A percentile compares a stretch with the other conserved stretches of the same genome.
Evolutionary conservation across 768 basidiomycete species (phyloP).

Genomic region (Mycena pura): DNA sequence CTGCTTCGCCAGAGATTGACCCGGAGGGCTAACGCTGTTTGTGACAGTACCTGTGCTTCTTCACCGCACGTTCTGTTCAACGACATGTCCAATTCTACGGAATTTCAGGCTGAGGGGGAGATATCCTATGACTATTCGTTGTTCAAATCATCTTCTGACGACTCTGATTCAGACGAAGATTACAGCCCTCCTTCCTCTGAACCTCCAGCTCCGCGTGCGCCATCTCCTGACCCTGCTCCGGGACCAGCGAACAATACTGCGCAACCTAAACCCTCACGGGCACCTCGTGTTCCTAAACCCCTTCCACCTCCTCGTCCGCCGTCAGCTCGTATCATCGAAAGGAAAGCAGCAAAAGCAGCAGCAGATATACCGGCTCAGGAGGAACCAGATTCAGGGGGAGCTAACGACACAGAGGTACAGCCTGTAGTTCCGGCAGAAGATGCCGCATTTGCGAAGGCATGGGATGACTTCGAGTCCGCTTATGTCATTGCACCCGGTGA

Average conservation of each 20-base stretch:
- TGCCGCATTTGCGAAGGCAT: constrained; percentile 3
- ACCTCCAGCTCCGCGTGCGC: neutral
- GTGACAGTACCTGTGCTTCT: too few relatives aligned
- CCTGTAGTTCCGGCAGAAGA: neutral
- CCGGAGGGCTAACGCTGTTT: too few relatives aligned
- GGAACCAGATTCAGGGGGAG: constrained; percentile 5
- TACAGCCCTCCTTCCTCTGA: neutral
- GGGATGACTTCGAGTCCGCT: neutral
- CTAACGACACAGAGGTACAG: neutral
- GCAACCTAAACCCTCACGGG: too few relatives aligned
- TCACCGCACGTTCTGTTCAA: constrained; percentile 27
- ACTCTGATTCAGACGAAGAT: neutral
- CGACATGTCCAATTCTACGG: constrained; percentile 9
- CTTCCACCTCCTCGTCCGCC: constrained; percentile 7
- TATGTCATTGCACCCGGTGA: neutral
- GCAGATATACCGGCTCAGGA: neutral
- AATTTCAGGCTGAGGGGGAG: constrained; percentile 19
- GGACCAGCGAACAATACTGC: neutral
- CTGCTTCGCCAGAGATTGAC: too few relatives aligned
- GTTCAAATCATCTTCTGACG: neutral
- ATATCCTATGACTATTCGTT: constrained; percentile 5
- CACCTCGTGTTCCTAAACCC: neutral
- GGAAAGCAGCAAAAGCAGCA: neutral
- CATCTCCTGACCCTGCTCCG: neutral
- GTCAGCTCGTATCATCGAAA: neutral